Base-by-base conservation (phyloP, 2,329 filamentous ascomycete genomes). In the Arthrobotrys sinensis region DNA sequence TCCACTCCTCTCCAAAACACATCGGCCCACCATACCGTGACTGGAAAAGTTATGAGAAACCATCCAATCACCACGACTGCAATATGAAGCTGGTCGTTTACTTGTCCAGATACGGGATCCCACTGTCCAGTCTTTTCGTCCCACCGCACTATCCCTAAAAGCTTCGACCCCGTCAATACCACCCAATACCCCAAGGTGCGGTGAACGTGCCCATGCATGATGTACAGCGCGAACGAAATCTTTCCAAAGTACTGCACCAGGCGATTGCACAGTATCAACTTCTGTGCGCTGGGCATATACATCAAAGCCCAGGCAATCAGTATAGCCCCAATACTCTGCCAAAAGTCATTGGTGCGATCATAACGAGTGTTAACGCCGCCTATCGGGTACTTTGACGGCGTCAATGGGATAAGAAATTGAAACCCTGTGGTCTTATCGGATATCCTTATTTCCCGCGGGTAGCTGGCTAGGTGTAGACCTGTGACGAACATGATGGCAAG, bases 1-100 rank as follows among this genome's bases (percentile, higher is more conserved):
- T 73, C 69, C 24, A 67, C 50, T 2, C 38, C 60, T 34, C 69
- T 48, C 69, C 60, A 73, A 32, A 73, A 73, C 14, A 73, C 48
- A 60, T 73, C 69, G 24, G 69, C 60, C 19, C 7, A 48, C 19
- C 40, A 73, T 12, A 73, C n/a, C 8, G 36, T 66, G 2, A 52
- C 40, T 6, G 72, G 65, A 7, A 62, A 36, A 6, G 65, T 66
- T 1, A 76, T 45, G 2, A 76, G 52, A 21, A 76, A 50, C 43
- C 60, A 48, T 10, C 24, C 36, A 4, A 76, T 21, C 8, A 70
- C 55, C 16, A 76, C 57, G 11, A 55, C 19, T 12, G 19, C 36
- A 16, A 45, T 57, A 12, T 32, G 55, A 7, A 19, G 7, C 24
- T 65, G 55, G 19, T 69, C 57, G n/a, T 36, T 36, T 5, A 5